A percentile compares a stretch with the other conserved stretches of the same genome.
These are phyloP conservation scores for Peribolospora kevripleyi DNA, from an alignment of 768 basidiomycete species.

Conservation along the genomic window DNA sequence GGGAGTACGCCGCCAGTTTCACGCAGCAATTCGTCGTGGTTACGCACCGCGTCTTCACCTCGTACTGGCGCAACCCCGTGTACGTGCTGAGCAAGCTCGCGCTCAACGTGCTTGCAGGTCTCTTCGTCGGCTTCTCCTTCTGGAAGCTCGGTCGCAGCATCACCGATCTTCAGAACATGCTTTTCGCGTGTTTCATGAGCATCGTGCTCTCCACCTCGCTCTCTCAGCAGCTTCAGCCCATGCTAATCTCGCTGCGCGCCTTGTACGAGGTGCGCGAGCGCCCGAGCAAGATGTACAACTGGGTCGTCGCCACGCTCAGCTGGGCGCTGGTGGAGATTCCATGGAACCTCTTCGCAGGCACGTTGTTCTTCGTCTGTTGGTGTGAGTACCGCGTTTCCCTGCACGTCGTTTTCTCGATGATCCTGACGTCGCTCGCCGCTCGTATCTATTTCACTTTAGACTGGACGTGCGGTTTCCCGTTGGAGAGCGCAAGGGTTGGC, in stretches of 20 bases:
- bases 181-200: conserved; percentile 11
- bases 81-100: conserved; percentile 17
- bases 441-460: conserved; percentile 24
- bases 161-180: conserved; percentile 10
- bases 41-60: conserved; percentile 17
- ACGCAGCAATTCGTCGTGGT: conserved; percentile 7
- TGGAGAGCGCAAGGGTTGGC: conserved; percentile 3
- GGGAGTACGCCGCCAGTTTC: conserved; percentile 7
- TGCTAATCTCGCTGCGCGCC: conserved; percentile 34
- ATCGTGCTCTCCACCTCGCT: conserved; percentile 24
- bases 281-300: conserved; percentile 39
- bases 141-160: conserved; percentile 5
- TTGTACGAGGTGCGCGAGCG: conserved; percentile 45
- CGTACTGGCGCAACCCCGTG: conserved; percentile 22
- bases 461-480: conserved; percentile 3
- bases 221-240: conserved; percentile 38
- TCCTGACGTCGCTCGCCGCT: conserved; percentile 33
- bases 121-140: conserved; percentile 15
- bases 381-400: conserved; percentile 13
- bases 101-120: conserved; percentile 6
- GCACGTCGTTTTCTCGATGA: conserved; percentile 5
- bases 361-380: conserved; percentile 40
- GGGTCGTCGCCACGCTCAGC: conserved; percentile 20
- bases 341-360: conserved; percentile 18
- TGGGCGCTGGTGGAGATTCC: conserved; percentile 12